Evolutionary conservation across 1,139 yeast species (phyloP), one percentile per base, ranked within the genome.

Genomic region (Scheffersomyces cryptocercus): DNA sequence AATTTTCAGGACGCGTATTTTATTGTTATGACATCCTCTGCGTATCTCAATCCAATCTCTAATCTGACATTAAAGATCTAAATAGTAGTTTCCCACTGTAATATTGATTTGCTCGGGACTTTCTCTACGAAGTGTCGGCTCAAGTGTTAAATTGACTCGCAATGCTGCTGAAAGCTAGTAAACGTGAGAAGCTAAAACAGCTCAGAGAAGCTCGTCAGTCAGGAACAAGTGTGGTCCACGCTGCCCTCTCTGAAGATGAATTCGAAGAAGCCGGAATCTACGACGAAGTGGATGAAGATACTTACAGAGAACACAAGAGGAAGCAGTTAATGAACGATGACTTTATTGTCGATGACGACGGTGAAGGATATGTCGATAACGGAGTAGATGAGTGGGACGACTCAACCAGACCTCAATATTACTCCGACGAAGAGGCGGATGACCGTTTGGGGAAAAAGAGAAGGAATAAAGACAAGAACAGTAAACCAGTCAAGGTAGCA

Each of bases 321-420:
- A 81, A 86, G 46, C 89, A 90, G 48, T 73, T 93, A 44, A 75
- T 89, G 68, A 84, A 87, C 50, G 97, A 91, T 59, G 97, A 91
- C 59, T 93, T 93, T 61, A 93, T 93, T 39, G 96, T 89, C 2
- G 97, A 90, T 59, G 98, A 93, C 61, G 83, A 85, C 51, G 96
- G 96, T 11, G 85, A 84, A 52, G 95, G 95, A 0, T 93, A 93
- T 58, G 91, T 88, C 2, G 97, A 93, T 56, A 87, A 86, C 39
- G 98, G 98, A 41, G 88, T 78, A 11, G 95, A 91, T 55, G 96
- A 89, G 50, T 88, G 96, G 95, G 90, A 83, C 43, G 79, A 72
- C 31, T 65, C 73, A 9, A 68, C 73, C 8, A 68, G 81, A 42
- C 73, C 77, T 11, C 63, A 72, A 34, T 79, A 79, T 55, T 77